Evolutionary conservation across 148 eudicot species (phyloP).

Genomic region (Rhododendron molle): DNA sequence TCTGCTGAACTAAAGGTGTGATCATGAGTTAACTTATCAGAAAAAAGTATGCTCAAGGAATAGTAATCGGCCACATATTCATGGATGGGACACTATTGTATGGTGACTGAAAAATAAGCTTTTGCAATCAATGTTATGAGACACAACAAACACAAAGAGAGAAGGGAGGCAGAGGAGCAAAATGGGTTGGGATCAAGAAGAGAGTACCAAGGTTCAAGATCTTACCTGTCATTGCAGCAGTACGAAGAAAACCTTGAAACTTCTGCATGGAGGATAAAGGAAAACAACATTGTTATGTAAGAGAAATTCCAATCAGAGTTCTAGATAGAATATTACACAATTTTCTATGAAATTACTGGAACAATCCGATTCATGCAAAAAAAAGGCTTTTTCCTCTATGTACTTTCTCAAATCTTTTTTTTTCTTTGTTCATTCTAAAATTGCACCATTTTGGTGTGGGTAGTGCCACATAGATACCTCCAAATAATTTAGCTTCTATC

Average conservation of each 20-base stretch:
- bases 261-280: conserved; percentile 33
- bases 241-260: conserved; percentile 36
- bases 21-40: not conserved
- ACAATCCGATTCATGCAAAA: not conserved
- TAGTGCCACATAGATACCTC: too few relatives aligned
- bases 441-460: too few relatives aligned
- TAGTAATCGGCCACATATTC: not conserved
- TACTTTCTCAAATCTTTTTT: too few relatives aligned
- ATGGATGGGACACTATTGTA: not conserved
- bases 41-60: not conserved
- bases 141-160: not conserved
- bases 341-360: not conserved
- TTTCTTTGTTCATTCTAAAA: too few relatives aligned
- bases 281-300: not conserved
- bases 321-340: conserved; percentile 1
- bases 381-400: not conserved
- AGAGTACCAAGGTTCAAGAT: not conserved
- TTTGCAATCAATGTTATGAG: too few relatives aligned
- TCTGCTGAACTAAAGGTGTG: not conserved
- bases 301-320: not conserved
- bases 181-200: not conserved
- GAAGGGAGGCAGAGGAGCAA: not conserved
- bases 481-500: too few relatives aligned
- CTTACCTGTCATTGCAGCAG: conserved; percentile 51
- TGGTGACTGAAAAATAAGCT: not conserved